phyloP scores from a whole-genome alignment of 331 rosid genomes.

The Pyrus hybrid region DNA sequence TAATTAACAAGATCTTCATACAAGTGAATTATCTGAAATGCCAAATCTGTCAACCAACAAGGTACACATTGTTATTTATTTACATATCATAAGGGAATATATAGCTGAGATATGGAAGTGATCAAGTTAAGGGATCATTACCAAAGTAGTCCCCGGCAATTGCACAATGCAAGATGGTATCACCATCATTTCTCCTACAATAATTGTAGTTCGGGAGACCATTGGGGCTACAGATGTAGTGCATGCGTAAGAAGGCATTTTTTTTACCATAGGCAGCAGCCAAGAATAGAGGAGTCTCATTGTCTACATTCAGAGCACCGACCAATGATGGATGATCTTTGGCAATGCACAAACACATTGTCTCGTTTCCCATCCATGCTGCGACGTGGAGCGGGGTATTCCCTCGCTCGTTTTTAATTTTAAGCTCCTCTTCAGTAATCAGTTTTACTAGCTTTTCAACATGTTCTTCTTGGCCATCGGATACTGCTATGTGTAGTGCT shows the following conservation, averaged over 20 bases:
- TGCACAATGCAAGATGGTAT: too few species aligned
- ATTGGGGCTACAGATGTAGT: background rate
- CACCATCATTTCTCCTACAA: too few species aligned
- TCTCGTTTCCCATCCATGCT: slow-evolving; percentile 30
- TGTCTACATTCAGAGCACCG: slow-evolving; percentile 14
- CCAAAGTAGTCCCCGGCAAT: too few species aligned
- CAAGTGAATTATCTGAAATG: too few species aligned
- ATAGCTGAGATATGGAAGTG: too few species aligned
- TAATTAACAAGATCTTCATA: too few species aligned
- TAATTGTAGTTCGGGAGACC: too few species aligned
- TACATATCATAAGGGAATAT: too few species aligned
- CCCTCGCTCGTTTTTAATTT: slow-evolving; percentile 3
- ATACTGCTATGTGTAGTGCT: slow-evolving; percentile 40
- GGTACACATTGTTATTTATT: too few species aligned
- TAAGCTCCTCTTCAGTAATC: background rate
- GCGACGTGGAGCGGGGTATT: slow-evolving; percentile 52
- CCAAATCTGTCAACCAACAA: too few species aligned
- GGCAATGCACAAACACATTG: slow-evolving; percentile 23
- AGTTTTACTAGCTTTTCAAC: background rate
- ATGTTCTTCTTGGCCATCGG: slow-evolving; percentile 15
- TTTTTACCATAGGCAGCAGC: slow-evolving; percentile 38
- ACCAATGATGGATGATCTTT: background rate
- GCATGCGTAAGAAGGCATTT: slow-evolving; percentile 10
- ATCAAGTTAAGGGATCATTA: too few species aligned
- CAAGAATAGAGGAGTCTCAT: slow-evolving; percentile 51